Percentiles rank a stretch among this genome's conserved stretches.
Evolutionary conservation across 169 alveolate species (phyloP).

Genomic region (Cryptosporidium viatorum): DNA sequence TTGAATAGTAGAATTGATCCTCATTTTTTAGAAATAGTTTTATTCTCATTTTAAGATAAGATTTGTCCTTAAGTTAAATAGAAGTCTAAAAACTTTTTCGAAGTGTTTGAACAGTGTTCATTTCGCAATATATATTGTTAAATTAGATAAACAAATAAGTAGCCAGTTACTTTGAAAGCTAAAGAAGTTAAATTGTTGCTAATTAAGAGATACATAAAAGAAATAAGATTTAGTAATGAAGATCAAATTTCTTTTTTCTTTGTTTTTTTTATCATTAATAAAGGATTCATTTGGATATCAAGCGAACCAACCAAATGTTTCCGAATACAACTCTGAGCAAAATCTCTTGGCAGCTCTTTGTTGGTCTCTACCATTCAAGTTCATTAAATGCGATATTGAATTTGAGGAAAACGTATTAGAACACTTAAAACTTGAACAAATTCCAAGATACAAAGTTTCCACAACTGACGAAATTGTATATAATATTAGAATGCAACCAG

Average conservation of each 20-base stretch:
- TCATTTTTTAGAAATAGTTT: neutral
- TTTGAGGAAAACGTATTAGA: conserved; percentile 42
- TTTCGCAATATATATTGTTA: no score
- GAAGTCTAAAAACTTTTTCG: neutral
- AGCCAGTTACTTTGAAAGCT: neutral
- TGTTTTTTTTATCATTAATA: neutral
- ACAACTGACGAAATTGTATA: conserved; percentile 29
- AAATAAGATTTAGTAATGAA: neutral
- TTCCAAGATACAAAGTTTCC: conserved; percentile 51
- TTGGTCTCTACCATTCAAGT: conserved; percentile 59
- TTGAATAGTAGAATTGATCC: neutral
- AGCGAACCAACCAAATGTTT: conserved; percentile 8
- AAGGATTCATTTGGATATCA: neutral
- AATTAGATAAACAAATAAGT: no score
- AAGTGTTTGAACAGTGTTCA: neutral
- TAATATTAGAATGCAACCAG: conserved; percentile 26
- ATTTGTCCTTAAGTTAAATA: neutral
- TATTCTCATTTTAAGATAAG: neutral
- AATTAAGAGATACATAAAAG: neutral
- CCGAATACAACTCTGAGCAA: conserved; percentile 24
- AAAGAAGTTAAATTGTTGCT: neutral
- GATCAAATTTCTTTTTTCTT: neutral
- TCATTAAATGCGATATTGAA: conserved; percentile 59
- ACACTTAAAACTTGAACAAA: conserved; percentile 16
- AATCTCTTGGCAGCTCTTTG: conserved; percentile 56